These are phyloP conservation scores for Candida maris DNA, from an alignment of 805 yeast genomes.

Conservation along the genomic window DNA sequence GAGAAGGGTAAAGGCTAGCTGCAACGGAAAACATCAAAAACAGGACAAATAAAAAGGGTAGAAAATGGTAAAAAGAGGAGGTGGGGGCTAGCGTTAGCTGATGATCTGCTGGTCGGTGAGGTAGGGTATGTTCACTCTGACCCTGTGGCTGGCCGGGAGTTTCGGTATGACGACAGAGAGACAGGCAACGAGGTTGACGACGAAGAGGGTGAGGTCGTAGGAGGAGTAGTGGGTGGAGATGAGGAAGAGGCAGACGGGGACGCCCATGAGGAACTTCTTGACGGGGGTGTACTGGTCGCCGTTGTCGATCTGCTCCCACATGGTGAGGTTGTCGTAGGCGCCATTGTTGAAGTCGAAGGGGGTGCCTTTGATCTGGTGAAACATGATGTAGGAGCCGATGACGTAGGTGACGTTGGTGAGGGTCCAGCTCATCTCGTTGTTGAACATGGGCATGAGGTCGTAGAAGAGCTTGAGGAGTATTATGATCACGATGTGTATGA, in stretches of 20 bases:
- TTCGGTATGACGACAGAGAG: constrained; percentile 88
- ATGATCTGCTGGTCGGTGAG: constrained; percentile 37
- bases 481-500: constrained; percentile 82
- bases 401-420: constrained; percentile 87
- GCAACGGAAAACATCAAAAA: constrained; percentile 1
- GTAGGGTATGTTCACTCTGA: constrained; percentile 60
- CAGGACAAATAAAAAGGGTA: constrained; percentile 1
- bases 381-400: constrained; percentile 91
- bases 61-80: neutral
- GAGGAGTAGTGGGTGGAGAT: constrained; percentile 86
- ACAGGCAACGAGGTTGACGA: constrained; percentile 77
- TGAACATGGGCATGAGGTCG: constrained; percentile 76
- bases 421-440: constrained; percentile 88
- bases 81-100: constrained; percentile 8
- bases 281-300: constrained; percentile 98
- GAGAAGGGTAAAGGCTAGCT: too few relatives aligned
- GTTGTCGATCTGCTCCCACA: constrained; percentile 93
- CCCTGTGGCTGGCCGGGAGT: constrained; percentile 75
- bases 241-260: constrained; percentile 86
- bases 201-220: constrained; percentile 75
- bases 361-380: constrained; percentile 93
- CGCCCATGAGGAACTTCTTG: constrained; percentile 85
- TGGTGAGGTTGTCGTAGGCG: constrained; percentile 90
- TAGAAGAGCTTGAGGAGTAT: constrained; percentile 68
- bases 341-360: constrained; percentile 97